A percentile compares a stretch with the other conserved stretches of the same genome.
phyloP scores from a whole-genome alignment of 225 moss, liverwort and hornwort genomes.

The Polytrichum formosum region DNA sequence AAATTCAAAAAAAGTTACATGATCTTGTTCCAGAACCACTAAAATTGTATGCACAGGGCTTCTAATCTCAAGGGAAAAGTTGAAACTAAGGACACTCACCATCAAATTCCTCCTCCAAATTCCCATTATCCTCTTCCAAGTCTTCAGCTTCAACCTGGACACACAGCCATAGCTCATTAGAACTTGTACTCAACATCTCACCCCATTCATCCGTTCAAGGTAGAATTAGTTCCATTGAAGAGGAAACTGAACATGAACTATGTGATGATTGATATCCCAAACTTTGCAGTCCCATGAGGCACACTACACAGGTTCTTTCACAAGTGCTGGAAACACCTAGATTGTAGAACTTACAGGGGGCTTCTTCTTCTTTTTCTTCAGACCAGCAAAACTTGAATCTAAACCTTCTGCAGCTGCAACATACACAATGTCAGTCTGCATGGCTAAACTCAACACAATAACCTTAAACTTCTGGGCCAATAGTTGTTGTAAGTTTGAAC shows the following conservation, averaged over 20 bases:
- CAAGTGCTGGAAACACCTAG: not conserved
- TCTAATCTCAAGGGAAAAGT: not conserved
- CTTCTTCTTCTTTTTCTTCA: constrained; percentile 95
- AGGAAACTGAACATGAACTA: no score
- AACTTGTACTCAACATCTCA: not conserved
- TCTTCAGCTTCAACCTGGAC: constrained; percentile 69
- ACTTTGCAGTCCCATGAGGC: not conserved
- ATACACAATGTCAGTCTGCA: no score
- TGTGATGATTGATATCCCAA: not conserved
- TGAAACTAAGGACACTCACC: constrained; percentile 26
- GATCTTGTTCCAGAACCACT: no score
- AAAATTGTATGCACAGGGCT: not conserved
- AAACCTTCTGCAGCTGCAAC: constrained; percentile 43
- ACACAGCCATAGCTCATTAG: constrained; percentile 6
- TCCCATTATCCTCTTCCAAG: constrained; percentile 63
- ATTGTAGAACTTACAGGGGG: constrained; percentile 51
- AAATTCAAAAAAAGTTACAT: no score
- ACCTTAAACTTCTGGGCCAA: not conserved
- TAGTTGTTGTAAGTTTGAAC: not conserved
- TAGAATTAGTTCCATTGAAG: no score
- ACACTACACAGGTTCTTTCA: no score
- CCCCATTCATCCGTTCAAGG: not conserved
- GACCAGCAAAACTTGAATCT: constrained; percentile 63
- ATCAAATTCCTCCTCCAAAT: constrained; percentile 36
- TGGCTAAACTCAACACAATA: not conserved